Evolutionary conservation across 2,329 filamentous ascomycete species (phyloP).

Genomic region (Canariomyces notabilis): DNA sequence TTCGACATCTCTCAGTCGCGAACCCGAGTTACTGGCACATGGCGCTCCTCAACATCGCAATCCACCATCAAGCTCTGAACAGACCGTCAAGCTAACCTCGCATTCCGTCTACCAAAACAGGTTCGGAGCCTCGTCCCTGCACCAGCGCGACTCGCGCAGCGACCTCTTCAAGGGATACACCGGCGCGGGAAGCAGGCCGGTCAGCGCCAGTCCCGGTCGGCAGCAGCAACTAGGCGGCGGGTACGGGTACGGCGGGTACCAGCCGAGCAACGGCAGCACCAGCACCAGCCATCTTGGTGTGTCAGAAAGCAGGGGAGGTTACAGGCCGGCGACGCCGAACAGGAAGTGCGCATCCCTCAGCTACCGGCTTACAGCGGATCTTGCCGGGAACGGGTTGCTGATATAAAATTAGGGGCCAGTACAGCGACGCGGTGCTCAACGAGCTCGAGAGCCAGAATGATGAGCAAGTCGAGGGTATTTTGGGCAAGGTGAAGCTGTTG

Average conservation of each 20-base stretch:
- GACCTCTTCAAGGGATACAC: conserved; percentile 73
- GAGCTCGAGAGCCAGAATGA: conserved; percentile 97
- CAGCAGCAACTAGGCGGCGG: conserved; percentile 30
- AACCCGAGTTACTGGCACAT: too few relatives aligned
- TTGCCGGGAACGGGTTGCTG: not conserved
- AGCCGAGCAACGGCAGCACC: conserved; percentile 29
- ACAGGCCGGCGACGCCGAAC: conserved; percentile 67
- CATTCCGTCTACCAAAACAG: conserved; percentile 35
- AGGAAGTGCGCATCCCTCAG: conserved; percentile 44
- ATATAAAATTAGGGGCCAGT: conserved; percentile 63
- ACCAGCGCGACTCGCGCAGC: conserved; percentile 68
- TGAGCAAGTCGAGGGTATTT: conserved; percentile 79
- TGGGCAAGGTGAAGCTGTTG: conserved; percentile 81
- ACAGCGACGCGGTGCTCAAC: conserved; percentile 84
- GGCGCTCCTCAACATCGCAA: too few relatives aligned
- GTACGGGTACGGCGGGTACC: conserved; percentile 45
- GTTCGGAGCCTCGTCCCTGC: conserved; percentile 63
- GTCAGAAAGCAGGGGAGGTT: conserved; percentile 37
- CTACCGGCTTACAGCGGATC: not conserved
- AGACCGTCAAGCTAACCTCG: not conserved
- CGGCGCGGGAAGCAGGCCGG: conserved; percentile 42
- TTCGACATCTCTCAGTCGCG: too few relatives aligned
- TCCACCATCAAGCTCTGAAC: not conserved
- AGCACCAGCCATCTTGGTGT: conserved; percentile 30
- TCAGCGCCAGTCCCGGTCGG: conserved; percentile 42